Evolutionary conservation across 192 early-diverging fungal genomes (phyloP).

Genomic region (Gigaspora rosea): DNA sequence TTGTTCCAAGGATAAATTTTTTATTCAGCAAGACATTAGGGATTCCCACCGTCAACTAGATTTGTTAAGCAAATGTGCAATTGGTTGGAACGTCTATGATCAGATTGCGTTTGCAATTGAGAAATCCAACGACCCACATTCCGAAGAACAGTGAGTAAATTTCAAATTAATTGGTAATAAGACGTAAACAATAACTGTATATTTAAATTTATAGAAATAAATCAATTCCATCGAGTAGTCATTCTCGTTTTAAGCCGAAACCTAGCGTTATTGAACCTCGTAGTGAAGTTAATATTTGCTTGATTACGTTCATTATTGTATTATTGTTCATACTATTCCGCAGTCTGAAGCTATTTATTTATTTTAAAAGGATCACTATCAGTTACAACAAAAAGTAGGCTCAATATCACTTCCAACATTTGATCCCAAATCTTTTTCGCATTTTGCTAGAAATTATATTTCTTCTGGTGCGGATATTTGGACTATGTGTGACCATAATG

Average conservation of each 20-base stretch:
- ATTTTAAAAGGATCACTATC: neutral
- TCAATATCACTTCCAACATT: slow-evolving; percentile 56
- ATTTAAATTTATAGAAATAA: no score
- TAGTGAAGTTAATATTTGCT: neutral
- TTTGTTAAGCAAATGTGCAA: slow-evolving; percentile 53
- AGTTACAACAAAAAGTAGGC: slow-evolving; percentile 30
- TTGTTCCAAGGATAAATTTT: slow-evolving; percentile 76
- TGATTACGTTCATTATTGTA: neutral
- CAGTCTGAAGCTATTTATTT: neutral
- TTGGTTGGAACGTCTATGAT: slow-evolving; percentile 67
- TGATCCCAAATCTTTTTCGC: slow-evolving; percentile 65
- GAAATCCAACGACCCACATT: slow-evolving; percentile 21
- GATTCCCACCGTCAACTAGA: slow-evolving; percentile 50
- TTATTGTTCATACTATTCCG: neutral
- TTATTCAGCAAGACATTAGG: slow-evolving; percentile 61
- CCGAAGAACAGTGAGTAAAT: slow-evolving; percentile 11
- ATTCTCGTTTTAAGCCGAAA: neutral
- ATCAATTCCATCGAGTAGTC: neutral
- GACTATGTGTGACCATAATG: slow-evolving; percentile 61
- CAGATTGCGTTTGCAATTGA: slow-evolving; percentile 65
- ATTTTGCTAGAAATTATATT: slow-evolving; percentile 68
- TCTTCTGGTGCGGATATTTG: slow-evolving; percentile 52
- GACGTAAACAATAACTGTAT: neutral
- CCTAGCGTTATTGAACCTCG: neutral
- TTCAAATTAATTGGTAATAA: neutral